These are phyloP conservation scores for Tylopilus plumbeoviolaceoides DNA, from an alignment of 768 basidiomycete species.

Conservation along the genomic window DNA sequence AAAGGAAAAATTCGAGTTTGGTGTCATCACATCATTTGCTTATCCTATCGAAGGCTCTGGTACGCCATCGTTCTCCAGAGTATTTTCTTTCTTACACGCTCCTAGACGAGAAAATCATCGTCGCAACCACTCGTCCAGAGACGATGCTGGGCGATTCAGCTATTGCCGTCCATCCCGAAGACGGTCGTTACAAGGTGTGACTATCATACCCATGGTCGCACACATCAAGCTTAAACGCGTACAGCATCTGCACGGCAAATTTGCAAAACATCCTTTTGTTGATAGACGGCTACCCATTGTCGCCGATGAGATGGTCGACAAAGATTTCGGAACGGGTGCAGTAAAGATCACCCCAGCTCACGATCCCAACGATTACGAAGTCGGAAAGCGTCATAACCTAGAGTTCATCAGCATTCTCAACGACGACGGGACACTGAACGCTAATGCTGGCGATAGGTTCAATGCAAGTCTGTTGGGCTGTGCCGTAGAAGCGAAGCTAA, in stretches of 20 bases:
- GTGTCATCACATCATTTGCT: slow-evolving; percentile 93
- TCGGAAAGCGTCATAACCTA: slow-evolving; percentile 81
- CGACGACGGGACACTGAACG: slow-evolving; percentile 95
- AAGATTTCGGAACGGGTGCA: slow-evolving; percentile 95
- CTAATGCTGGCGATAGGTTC: slow-evolving; percentile 78
- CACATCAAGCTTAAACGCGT: not conserved
- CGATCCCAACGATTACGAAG: slow-evolving; percentile 96
- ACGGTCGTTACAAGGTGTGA: slow-evolving; percentile 75
- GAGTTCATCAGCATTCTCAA: slow-evolving; percentile 94
- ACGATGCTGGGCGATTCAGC: slow-evolving; percentile 99
- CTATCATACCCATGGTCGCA: not conserved
- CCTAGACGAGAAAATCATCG: slow-evolving; percentile 81
- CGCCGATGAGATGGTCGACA: slow-evolving; percentile 85
- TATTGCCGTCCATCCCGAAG: slow-evolving; percentile 93
- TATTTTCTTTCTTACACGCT: not conserved
- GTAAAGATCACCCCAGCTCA: slow-evolving; percentile 99
- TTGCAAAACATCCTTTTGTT: slow-evolving; percentile 84
- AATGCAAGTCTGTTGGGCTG: slow-evolving; percentile 39
- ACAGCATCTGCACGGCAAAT: slow-evolving; percentile 92
- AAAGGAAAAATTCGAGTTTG: slow-evolving; percentile 97
- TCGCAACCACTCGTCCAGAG: slow-evolving; percentile 97
- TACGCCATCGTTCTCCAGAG: slow-evolving; percentile 25
- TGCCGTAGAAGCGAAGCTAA: not conserved
- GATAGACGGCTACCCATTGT: slow-evolving; percentile 84
- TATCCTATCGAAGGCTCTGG: slow-evolving; percentile 87